Evolutionary conservation across 345 rosid species (phyloP), one percentile per base, ranked within the genome.

Genomic region (Bruguiera sexangula): DNA sequence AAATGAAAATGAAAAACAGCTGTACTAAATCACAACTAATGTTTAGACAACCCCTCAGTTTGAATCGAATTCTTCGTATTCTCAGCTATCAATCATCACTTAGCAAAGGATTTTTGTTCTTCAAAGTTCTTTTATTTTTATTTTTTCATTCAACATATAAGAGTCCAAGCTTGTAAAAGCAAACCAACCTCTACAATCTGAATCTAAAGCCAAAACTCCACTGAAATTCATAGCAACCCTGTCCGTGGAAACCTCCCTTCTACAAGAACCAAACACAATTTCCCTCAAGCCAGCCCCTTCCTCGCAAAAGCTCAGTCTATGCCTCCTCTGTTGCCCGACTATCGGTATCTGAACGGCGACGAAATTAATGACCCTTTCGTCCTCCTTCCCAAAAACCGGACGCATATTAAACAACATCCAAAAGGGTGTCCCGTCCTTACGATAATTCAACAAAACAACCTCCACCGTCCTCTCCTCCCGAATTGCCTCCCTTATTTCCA

Each of bases 301-400:
- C n/a, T 82, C 88, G 60, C 77, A 63, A 32, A 75, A 71, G 68
- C 76, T 79, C 53, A 74, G 67, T 60, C 76, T 86, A 62, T 69
- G 80, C 48, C 74, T 74, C 70, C 80, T 36, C 26, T 55, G 62
- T 26, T 29, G 67, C 59, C 78, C 62, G 19, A 68, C 59, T 56
- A 90, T 80, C 7, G 99, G 99, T 30, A 95, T 85, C 82, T 95
- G 99, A 78, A 85, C 96, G 13, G 93, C 97, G 30, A 90, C 85
- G 66, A 95, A 92, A 76, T 95, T 84, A 69, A 75, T 76, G 13
- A 86, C 90, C 75, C 79, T 74, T 29, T 97, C 96, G 26, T 88
- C 89, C 18, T 76, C 78, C 71, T 67, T 78, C 50, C 82, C 76
- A 60, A 89, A 92, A 64, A 95, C 85, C 1, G 96, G 99, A 64